Evolutionary conservation across 2,329 filamentous ascomycete genomes (phyloP), one percentile per base, ranked within the genome.

Genomic region (Apiospora aurea): DNA sequence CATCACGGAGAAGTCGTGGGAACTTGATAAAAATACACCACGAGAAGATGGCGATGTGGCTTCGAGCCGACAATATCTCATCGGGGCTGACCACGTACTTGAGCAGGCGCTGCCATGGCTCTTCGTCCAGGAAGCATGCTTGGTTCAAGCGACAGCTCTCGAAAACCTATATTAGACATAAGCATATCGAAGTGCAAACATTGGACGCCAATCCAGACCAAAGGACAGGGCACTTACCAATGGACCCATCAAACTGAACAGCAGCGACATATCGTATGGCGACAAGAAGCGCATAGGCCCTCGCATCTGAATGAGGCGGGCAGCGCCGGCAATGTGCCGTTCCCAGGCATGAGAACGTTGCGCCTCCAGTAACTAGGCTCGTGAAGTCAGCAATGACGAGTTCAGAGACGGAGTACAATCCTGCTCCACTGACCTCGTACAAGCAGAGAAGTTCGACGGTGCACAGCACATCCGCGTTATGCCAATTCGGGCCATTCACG

Each of bases 41-140:
- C 13, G 70, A 51, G 13, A 10, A 24, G 26, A 73, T 69, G 67
- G 53, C 70, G 10, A 70, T 69, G 26, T 34, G 41, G 38, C 72
- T 70, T 16, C 72, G 69, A 24, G 70, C 51, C 29, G 69, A 46
- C 21, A 71, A 44, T 10, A 69, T 26, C 44, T 69, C 38, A 14
- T 21, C 66, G 64, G 41, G 69, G 7, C 43, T 29, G 44, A 67
- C 34, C n/a, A 57, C 53, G 46, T 71, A 72, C 2, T 69, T 46
- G n/a, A 75, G 66, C 66, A 72, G 47, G 16, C 47, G 24, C 38
- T 74, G 71, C 74, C 74, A 75, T 13, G 73, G 41, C 2, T 51
- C 69, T 38, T 74, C 74, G 34, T 74, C 73, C n/a, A 75, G 69
- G 67, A 71, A 75, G 53, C 72, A 75, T n/a, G 74, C 61, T 24